phyloP scores from a whole-genome alignment of 345 rosid species.

The Bruguiera gymnorhiza region DNA sequence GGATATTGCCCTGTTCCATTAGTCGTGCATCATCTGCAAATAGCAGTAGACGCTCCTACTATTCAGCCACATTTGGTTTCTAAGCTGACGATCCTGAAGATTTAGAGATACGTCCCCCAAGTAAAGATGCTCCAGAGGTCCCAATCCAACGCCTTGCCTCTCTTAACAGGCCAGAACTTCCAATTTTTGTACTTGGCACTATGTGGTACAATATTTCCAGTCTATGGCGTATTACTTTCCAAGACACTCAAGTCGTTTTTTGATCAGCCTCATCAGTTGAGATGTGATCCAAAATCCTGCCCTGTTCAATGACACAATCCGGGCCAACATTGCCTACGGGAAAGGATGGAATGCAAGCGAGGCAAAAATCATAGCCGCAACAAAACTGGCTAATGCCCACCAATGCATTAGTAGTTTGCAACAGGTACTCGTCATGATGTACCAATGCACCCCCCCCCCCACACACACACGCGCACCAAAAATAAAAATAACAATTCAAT shows the following conservation, averaged over 20 bases:
- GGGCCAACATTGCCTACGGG: constrained; percentile 77
- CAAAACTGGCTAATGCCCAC: constrained; percentile 77
- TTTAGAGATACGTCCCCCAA: constrained; percentile 23
- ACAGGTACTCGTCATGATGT: constrained; percentile 47
- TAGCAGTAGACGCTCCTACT: constrained; percentile 55
- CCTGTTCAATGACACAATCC: constrained; percentile 65
- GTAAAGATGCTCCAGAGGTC: constrained; percentile 37
- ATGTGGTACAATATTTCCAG: constrained; percentile 62
- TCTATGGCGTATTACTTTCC: constrained; percentile 54
- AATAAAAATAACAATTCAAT: too few species aligned
- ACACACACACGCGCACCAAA: too few species aligned
- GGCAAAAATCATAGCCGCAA: constrained; percentile 62
- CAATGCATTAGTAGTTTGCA: constrained; percentile 72
- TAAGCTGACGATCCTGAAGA: constrained; percentile 25
- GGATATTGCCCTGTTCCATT: constrained; percentile 38
- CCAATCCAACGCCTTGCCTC: constrained; percentile 52
- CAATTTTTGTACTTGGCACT: constrained; percentile 54
- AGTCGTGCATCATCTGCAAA: constrained; percentile 59
- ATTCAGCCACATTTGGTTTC: constrained; percentile 46
- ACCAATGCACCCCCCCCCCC: not conserved
- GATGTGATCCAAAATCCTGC: constrained; percentile 53
- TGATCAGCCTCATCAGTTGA: constrained; percentile 48
- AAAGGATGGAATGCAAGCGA: constrained; percentile 67
- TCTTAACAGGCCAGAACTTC: constrained; percentile 83
- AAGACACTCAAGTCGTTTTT: constrained; percentile 29